Conservation (phyloP, 2,329 filamentous ascomycete species). For the Colletotrichum shisoi region DNA sequence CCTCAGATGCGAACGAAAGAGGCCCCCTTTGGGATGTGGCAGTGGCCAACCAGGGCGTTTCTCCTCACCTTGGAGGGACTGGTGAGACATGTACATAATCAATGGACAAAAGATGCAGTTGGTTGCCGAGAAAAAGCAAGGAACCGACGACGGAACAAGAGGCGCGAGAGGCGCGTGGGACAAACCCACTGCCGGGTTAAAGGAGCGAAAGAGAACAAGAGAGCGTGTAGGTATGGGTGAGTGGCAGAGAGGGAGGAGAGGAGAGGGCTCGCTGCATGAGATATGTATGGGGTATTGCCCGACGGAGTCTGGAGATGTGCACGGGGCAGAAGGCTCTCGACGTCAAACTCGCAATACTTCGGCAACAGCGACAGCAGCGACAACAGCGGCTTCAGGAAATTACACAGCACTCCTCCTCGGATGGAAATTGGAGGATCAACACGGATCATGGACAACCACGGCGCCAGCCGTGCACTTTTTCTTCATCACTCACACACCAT, state of each 20-base stretch:
- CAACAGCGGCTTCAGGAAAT: constrained; percentile 6
- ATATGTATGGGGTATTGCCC: neutral
- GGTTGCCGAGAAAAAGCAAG: constrained; percentile 36
- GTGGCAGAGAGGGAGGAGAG: neutral
- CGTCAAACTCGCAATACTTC: neutral
- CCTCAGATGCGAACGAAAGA: constrained; percentile 37
- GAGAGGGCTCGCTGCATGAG: constrained; percentile 23
- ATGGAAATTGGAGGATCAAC: neutral
- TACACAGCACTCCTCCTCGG: neutral
- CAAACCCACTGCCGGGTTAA: constrained; percentile 33
- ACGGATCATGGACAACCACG: neutral
- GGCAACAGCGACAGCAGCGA: constrained; percentile 3
- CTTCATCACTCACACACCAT: constrained; percentile 8
- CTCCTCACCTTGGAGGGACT: constrained; percentile 28
- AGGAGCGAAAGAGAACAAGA: neutral
- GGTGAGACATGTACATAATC: constrained; percentile 32
- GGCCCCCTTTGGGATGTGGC: constrained; percentile 8
- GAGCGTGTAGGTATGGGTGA: neutral
- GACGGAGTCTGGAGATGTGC: neutral
- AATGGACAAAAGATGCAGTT: constrained; percentile 27
- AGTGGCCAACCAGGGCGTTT: constrained; percentile 23
- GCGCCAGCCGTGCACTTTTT: constrained; percentile 3
- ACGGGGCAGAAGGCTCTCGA: constrained; percentile 5
- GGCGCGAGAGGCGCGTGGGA: constrained; percentile 35
- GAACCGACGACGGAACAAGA: constrained; percentile 31